These are phyloP conservation scores for Cucurbita argyrosperma DNA, from an alignment of 306 rosid genomes.

Conservation along the genomic window DNA sequence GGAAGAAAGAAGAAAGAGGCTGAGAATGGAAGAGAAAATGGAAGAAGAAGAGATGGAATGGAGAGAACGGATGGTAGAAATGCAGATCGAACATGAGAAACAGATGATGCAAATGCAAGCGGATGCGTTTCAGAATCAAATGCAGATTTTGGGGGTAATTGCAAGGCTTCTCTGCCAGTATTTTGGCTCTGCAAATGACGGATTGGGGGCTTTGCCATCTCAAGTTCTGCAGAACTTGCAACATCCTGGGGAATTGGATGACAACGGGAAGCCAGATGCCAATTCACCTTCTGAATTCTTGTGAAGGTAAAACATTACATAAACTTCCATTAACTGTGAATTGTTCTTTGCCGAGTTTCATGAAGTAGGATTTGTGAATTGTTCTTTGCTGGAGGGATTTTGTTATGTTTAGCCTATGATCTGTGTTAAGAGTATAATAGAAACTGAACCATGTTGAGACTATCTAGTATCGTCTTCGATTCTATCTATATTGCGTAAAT, in stretches of 20 bases:
- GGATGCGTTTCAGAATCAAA: constrained; percentile 74
- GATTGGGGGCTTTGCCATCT: constrained; percentile 53
- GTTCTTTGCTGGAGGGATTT: background rate
- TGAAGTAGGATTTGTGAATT: background rate
- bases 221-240: constrained; percentile 75
- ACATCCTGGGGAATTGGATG: constrained; percentile 49
- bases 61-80: constrained; percentile 63
- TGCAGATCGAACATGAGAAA: constrained; percentile 88
- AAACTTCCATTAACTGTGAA: background rate
- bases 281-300: constrained; percentile 80
- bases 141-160: constrained; percentile 75
- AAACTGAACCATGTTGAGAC: background rate
- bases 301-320: constrained; percentile 12
- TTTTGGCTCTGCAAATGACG: constrained; percentile 58
- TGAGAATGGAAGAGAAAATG: constrained; percentile 61
- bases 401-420: background rate
- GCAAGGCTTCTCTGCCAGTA: constrained; percentile 62
- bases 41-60: constrained; percentile 86
- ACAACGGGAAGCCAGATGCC: constrained; percentile 57
- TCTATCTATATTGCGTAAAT: background rate
- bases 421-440: background rate
- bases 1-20: constrained; percentile 46
- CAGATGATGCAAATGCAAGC: constrained; percentile 88
- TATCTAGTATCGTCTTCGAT: background rate
- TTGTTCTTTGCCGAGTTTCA: background rate